Evolutionary conservation across 306 rosid species (phyloP).

Genomic region (Cicer cuneatum): DNA sequence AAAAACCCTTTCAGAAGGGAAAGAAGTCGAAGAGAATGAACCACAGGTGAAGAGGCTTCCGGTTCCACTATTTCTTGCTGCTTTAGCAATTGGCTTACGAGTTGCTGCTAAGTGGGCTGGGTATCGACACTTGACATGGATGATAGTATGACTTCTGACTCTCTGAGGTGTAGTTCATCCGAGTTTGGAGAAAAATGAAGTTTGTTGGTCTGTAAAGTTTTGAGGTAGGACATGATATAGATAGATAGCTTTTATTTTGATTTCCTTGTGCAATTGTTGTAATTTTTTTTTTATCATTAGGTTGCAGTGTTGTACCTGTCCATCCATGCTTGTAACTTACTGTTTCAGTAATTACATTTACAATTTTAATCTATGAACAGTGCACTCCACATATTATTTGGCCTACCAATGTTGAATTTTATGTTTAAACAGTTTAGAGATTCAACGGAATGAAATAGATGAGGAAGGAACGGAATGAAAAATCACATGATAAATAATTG

Average conservation of each 20-base stretch:
- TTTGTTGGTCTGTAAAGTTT: slow-evolving; percentile 34
- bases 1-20: slow-evolving; percentile 50
- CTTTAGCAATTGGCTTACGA: slow-evolving; percentile 80
- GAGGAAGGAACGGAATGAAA: background rate
- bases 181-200: background rate
- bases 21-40: slow-evolving; percentile 53
- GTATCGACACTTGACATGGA: slow-evolving; percentile 92
- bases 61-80: slow-evolving; percentile 70
- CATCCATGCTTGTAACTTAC: slow-evolving; percentile 30
- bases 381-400: slow-evolving; percentile 2
- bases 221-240: slow-evolving; percentile 36
- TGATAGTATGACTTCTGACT: slow-evolving; percentile 65
- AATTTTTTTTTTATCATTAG: slow-evolving; percentile 23
- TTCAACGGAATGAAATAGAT: background rate
- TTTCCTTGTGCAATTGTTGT: slow-evolving; percentile 28
- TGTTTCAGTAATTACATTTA: slow-evolving; percentile 20
- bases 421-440: background rate
- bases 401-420: background rate
- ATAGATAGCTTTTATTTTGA: slow-evolving; percentile 41
- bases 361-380: slow-evolving; percentile 21
- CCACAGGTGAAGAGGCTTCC: slow-evolving; percentile 57
- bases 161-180: background rate
- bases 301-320: slow-evolving; percentile 5
- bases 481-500: background rate
- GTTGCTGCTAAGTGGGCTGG: slow-evolving; percentile 94